Base-by-base conservation (phyloP, 2,329 filamentous ascomycete species). In the Eutypa lata region DNA sequence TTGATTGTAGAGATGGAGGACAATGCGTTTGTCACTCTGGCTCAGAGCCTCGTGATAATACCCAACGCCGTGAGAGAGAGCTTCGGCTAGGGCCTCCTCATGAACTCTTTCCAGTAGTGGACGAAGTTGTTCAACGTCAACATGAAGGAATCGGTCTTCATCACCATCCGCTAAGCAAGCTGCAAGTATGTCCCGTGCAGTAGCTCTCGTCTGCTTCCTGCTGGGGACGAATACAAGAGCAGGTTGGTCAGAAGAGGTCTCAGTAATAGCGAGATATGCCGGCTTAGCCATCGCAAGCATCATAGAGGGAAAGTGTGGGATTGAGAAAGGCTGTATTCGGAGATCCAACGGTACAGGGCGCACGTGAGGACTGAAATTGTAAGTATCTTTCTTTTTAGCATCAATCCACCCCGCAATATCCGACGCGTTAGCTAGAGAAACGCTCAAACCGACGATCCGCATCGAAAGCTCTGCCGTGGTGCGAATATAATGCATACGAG, bases 261-360 rank as follows among this genome's bases (percentile, higher is more conserved):
- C 91, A 2, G 91, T 83, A 60, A 99, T 90, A 2, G 93, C 89
- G 55, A 90, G 78, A 69, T 97, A 97, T 1, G 91, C 88, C 19
- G 95, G 95, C 71, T 95, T 93, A 16, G 92, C 91, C 94, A 99
- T 99, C 14, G 94, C 92, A 61, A 99, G 82, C 94, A 99, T 99
- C 40, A 99, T 81, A 11, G 94, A 97, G 3, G 94, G 95, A 75
- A 96, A 97, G 68, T 99, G 95, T 46, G 95, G 91, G 55, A 96
- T 96, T 26, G 87, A 90, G 74, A 94, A 99, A 1, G 92, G 93
- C 71, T 99, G 94, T 47, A 99, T 88, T 68, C 97, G 91, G 53
- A 99, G 82, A 69, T 97, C 93, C 31, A 99, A 76, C 21, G 93
- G 92, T 18, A 97, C 85, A 1, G 91, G 89, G 52, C 95, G 87